Evolutionary conservation across 139 green algal species (phyloP).

Genomic region (Chlamydomonas incerta): DNA sequence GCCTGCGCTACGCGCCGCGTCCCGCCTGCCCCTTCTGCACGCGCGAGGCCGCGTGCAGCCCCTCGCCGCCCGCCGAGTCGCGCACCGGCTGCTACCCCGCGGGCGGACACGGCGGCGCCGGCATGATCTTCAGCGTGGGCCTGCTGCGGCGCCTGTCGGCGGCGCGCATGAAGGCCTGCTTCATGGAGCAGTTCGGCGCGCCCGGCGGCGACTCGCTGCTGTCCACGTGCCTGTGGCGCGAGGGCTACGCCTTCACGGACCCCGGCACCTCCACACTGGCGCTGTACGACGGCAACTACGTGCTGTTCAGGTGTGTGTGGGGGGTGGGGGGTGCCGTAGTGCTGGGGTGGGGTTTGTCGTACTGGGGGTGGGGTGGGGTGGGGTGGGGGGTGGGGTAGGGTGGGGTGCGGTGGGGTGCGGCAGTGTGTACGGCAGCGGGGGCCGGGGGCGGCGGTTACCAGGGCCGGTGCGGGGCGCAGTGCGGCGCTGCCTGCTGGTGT

Average conservation of each 20-base stretch:
- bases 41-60: slow-evolving; percentile 1
- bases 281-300: background rate
- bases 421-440: no score
- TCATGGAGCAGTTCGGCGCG: background rate
- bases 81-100: background rate
- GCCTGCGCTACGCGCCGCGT: slow-evolving; percentile 18
- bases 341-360: no score
- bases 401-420: no score
- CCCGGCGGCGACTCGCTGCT: slow-evolving; percentile 31
- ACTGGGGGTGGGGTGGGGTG: no score
- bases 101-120: slow-evolving; percentile 15
- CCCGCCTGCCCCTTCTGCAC: slow-evolving; percentile 43
- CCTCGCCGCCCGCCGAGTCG: background rate
- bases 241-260: slow-evolving; percentile 38
- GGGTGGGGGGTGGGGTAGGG: no score
- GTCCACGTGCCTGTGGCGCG: slow-evolving; percentile 23
- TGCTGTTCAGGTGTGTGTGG: background rate
- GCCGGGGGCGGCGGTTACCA: no score
- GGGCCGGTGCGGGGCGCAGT: no score
- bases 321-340: no score
- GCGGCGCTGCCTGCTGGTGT: no score
- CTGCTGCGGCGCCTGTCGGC: slow-evolving; percentile 2
- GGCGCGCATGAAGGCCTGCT: background rate
- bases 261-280: slow-evolving; percentile 11
- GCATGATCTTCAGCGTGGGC: slow-evolving; percentile 30